A percentile compares a stretch with the other conserved stretches of the same genome.
phyloP scores from a whole-genome alignment of 345 rosid genomes.

The Populus alba region DNA sequence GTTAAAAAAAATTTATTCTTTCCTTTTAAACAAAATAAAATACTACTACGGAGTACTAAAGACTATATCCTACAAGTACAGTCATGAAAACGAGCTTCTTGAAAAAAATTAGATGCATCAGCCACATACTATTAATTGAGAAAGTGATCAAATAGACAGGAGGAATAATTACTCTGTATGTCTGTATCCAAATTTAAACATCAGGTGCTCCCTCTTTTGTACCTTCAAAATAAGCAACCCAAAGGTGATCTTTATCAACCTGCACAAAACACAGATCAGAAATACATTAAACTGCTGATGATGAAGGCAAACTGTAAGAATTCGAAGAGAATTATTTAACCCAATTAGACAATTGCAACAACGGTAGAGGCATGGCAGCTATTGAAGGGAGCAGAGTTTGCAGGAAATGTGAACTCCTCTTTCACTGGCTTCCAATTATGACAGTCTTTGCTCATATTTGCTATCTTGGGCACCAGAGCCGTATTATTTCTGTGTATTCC shows the following conservation, averaged over 20 bases:
- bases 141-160: neutral
- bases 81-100: neutral
- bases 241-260: slow-evolving; percentile 64
- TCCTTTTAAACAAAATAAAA: neutral
- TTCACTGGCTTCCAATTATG: slow-evolving; percentile 24
- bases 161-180: slow-evolving; percentile 44
- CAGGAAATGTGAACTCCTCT: slow-evolving; percentile 67
- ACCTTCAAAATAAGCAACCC: slow-evolving; percentile 78
- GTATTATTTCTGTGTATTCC: slow-evolving; percentile 1
- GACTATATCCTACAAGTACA: neutral
- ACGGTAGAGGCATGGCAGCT: slow-evolving; percentile 93
- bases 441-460: slow-evolving; percentile 34
- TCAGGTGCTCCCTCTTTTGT: slow-evolving; percentile 59
- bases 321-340: neutral
- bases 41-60: neutral
- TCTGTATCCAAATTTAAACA: slow-evolving; percentile 67
- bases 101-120: neutral
- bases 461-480: slow-evolving; percentile 2
- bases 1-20: neutral
- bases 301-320: neutral
- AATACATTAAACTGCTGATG: neutral
- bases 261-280: slow-evolving; percentile 26
- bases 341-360: slow-evolving; percentile 51
- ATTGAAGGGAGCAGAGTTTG: slow-evolving; percentile 69
- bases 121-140: neutral